Base-by-base conservation (phyloP, 306 rosid genomes). In the Vachellia pachyceras region DNA sequence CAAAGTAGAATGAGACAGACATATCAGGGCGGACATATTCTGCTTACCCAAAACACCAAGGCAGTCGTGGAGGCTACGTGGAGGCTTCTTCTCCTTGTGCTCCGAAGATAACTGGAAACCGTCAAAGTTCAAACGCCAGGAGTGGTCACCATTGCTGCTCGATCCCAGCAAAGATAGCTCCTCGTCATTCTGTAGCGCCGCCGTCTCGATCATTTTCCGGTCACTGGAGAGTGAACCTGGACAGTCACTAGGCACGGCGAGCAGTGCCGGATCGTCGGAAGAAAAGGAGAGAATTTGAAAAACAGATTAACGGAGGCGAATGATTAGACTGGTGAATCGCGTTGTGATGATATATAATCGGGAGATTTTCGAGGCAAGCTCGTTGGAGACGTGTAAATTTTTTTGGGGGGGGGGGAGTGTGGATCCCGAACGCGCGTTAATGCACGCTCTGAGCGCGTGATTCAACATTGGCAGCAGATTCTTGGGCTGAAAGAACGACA, bases 101-200 rank as follows among this genome's bases (percentile, higher is more conserved):
- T 84, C 83, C 0, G 93, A 33, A 17, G 91, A 82, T 3, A 87
- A 18, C 84, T 89, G 93, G 55, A 91, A 86, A 25, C 88, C 86
- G 0, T 87, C 92, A 86, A 95, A 95, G 90, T 95, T 95, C 89
- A 95, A 74, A 83, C 92, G 91, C 99, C 98, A 95, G 0, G 99
- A 88, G 45, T 47, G 82, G 84, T 93, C 99, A 50, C 81, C 91
- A 84, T 68, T 88, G 90, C 23, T 66, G 42, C 89, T 68, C 76
- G 82, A 80, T 2, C 79, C 81, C 67, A 93, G 84, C 18, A 95
- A 81, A 18, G 87, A 84, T 5, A 45, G 82, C 80, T 89, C 96
- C 84, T 91, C 97, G 7, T 87, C 98, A 78, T 63, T 67, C 5
- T 41, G 54, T 23, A 58, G 44, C 73, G 80, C 75, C 76, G 33